Evolutionary conservation across 129 eudicot species (phyloP).

Genomic region (Pseudognaphalium luteoalbum): DNA sequence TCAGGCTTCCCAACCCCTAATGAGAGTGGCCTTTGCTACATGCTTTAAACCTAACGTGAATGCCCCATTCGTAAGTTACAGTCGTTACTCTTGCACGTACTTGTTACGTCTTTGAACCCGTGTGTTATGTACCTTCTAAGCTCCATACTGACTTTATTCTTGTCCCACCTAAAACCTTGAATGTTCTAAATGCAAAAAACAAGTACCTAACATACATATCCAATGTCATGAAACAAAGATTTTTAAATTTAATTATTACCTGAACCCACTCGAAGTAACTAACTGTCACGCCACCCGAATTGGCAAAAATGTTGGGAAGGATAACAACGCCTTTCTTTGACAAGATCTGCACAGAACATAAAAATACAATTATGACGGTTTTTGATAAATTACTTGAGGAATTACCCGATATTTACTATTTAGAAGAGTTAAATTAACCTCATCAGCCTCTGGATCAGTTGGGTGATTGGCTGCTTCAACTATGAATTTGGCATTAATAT

Average conservation of each 20-base stretch:
- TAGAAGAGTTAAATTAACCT: slow-evolving; percentile 47
- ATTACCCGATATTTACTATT: too few relatives aligned
- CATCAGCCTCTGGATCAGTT: slow-evolving; percentile 96
- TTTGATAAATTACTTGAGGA: background rate
- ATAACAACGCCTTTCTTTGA: slow-evolving; percentile 85
- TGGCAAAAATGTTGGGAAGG: slow-evolving; percentile 89
- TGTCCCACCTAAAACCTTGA: slow-evolving; percentile 97
- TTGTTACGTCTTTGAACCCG: slow-evolving; percentile 75
- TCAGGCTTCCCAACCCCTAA: slow-evolving; percentile 89
- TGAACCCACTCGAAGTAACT: slow-evolving; percentile 99
- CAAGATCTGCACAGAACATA: slow-evolving; percentile 44
- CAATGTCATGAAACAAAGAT: background rate
- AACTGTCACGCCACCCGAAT: slow-evolving; percentile 94
- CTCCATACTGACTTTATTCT: slow-evolving; percentile 73
- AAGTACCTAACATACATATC: background rate
- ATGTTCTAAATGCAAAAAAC: slow-evolving; percentile 56
- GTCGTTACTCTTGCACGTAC: slow-evolving; percentile 85
- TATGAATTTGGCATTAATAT: slow-evolving; percentile 76
- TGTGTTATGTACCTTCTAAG: slow-evolving; percentile 74
- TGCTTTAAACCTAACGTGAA: slow-evolving; percentile 88
- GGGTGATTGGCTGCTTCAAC: slow-evolving; percentile 98
- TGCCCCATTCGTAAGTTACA: slow-evolving; percentile 99
- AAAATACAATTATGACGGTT: background rate
- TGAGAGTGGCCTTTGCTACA: slow-evolving; percentile 89
- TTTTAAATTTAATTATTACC: slow-evolving; percentile 36